Base-by-base conservation (phyloP, 2,329 filamentous ascomycete genomes). In the Penicillium sp. region DNA sequence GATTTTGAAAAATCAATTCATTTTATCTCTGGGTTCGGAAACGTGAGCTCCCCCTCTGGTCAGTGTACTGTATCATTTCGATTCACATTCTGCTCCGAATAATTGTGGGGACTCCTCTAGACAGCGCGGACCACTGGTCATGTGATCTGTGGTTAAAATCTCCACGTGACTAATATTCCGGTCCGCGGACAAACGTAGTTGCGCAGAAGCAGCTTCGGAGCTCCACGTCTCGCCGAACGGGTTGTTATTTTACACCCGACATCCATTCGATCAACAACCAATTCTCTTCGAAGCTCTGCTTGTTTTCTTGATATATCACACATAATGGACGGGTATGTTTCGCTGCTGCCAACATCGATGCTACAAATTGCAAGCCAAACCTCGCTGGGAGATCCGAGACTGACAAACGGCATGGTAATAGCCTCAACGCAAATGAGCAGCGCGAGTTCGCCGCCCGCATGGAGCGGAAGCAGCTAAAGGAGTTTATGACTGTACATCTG, bases 401-500 rank as follows among this genome's bases (percentile, higher is more conserved):
- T 55, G 40, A 55, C 49, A 11, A 31, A 35, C 10, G 16, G 14
- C 22, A 19, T 50, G 49, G 37, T 40, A 53, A 54, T 44, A 89
- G 87, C 69, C 89, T 96, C 75, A 91, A 86, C 69, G 76, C 84
- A 71, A 78, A 87, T 71, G 94, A 98, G 84, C 91, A 96, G 83
- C 90, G 91, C 81, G 91, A 95, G 84, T 90, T 99, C 75, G 89
- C 96, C 80, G 81, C 87, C 81, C 92, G 95, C 79, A 93, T 99
- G 87, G 92, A 98, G 83, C 90, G 91, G 81, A 96, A 95, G 81
- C 95, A 99, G 81, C 91, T 99, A 85, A 96, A 96, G 82, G 94
- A 98, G 77, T 98, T 99, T 76, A 96, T 98, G 89, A 90, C 87
- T 72, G 95, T 98, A 85, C 70, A 91, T 83, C 4, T 27, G 5